These are phyloP conservation scores for Pholiota adiposa DNA, from an alignment of 1,284 basidiomycete species.

Conservation along the genomic window DNA sequence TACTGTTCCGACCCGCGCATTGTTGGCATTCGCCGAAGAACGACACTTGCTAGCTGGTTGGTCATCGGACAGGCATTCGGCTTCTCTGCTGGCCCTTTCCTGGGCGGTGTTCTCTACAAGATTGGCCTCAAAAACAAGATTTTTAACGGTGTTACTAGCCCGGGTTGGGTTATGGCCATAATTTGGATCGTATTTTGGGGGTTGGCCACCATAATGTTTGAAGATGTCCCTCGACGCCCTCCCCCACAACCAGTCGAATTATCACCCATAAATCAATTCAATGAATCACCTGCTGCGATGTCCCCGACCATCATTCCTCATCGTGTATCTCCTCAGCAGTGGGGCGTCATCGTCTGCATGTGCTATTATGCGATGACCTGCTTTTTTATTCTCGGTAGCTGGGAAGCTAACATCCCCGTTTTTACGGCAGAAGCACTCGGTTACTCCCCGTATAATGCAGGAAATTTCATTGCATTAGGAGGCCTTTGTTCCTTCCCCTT, in stretches of 20 bases:
- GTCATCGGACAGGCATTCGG: constrained; percentile 69
- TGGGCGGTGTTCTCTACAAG: constrained; percentile 65
- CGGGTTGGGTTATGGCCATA: constrained; percentile 67
- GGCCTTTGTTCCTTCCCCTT: constrained; percentile 67
- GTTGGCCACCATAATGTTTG: constrained; percentile 46
- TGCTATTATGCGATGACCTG: constrained; percentile 76
- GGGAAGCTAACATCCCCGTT: constrained; percentile 75
- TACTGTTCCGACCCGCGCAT: constrained; percentile 70
- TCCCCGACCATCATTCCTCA: constrained; percentile 1
- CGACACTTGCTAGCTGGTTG: constrained; percentile 65
- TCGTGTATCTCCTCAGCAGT: constrained; percentile 33
- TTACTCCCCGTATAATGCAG: constrained; percentile 66
- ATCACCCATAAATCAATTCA: not conserved
- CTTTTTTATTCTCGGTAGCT: constrained; percentile 74
- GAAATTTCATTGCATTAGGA: constrained; percentile 74
- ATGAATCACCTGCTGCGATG: not conserved
- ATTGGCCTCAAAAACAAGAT: constrained; percentile 53
- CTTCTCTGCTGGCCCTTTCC: constrained; percentile 67
- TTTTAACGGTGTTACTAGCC: constrained; percentile 64
- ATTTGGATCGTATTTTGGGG: constrained; percentile 60
- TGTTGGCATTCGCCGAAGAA: constrained; percentile 66
- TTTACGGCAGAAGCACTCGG: constrained; percentile 55
- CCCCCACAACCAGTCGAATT: constrained; percentile 16
- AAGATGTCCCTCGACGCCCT: constrained; percentile 48
- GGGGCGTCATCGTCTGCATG: constrained; percentile 66